These are phyloP conservation scores for Pythium sukuiense DNA, from an alignment of 352 stramenopile genomes.

Conservation along the genomic window DNA sequence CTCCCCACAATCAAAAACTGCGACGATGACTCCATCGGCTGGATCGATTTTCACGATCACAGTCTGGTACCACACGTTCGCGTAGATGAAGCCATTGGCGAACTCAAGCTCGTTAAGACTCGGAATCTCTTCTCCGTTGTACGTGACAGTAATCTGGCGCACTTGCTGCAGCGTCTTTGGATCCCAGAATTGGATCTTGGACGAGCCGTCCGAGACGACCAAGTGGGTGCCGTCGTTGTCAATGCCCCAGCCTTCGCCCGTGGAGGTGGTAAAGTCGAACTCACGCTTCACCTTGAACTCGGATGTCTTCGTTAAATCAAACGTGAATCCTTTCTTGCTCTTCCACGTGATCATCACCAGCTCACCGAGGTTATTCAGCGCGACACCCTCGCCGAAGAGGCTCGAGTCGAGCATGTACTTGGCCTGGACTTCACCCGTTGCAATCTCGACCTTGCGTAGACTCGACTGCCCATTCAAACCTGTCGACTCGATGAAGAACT, in stretches of 20 bases:
- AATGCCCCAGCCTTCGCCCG: conserved; percentile 93
- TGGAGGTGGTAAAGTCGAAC: conserved; percentile 78
- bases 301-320: conserved; percentile 44
- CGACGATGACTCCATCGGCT: conserved; percentile 72
- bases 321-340: conserved; percentile 85
- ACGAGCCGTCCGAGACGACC: conserved; percentile 89
- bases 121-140: conserved; percentile 42
- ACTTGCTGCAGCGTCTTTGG: conserved; percentile 68
- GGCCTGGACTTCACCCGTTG: conserved; percentile 75
- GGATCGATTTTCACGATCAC: conserved; percentile 93
- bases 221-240: conserved; percentile 69
- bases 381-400: conserved; percentile 93
- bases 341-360: conserved; percentile 94
- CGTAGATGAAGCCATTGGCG: conserved; percentile 91
- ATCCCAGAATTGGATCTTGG: conserved; percentile 92
- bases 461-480: conserved; percentile 88
- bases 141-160: conserved; percentile 67
- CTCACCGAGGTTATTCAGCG: conserved; percentile 59
- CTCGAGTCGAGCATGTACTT: conserved; percentile 52
- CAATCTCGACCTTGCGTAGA: conserved; percentile 85
- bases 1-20: conserved; percentile 85
- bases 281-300: conserved; percentile 52
- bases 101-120: conserved; percentile 94
- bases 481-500: conserved; percentile 92
- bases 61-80: conserved; percentile 95